Evolutionary conservation across 208 protist species (phyloP).

Genomic region (Leptomonas pyrrhocoris): DNA sequence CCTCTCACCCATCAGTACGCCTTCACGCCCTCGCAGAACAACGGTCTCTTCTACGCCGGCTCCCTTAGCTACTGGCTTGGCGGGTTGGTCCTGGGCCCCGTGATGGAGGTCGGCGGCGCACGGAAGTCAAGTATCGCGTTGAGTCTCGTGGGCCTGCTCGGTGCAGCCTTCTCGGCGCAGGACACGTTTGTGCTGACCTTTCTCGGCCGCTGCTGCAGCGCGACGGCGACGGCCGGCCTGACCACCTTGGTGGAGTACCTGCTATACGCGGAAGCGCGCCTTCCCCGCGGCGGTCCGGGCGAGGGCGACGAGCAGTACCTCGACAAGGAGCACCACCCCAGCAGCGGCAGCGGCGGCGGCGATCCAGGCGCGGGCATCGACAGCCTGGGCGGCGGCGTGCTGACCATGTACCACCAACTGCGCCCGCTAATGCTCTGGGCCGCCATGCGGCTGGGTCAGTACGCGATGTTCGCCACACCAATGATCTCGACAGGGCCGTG

Average conservation of each 20-base stretch:
- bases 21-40: conserved; percentile 15
- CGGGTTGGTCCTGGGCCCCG: conserved; percentile 8
- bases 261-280: conserved; percentile 16
- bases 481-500: conserved; percentile 9
- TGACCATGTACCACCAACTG: conserved; percentile 17
- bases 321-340: background rate
- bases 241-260: conserved; percentile 19
- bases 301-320: background rate
- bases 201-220: conserved; percentile 9
- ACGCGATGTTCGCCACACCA: conserved; percentile 10
- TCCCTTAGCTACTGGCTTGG: conserved; percentile 20
- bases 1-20: conserved; percentile 27
- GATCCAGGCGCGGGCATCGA: background rate
- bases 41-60: conserved; percentile 17
- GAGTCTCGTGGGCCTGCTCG: background rate
- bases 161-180: conserved; percentile 10
- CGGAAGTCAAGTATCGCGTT: conserved; percentile 10
- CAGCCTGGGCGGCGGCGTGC: background rate
- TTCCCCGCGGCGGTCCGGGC: background rate
- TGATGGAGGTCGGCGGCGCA: conserved; percentile 16
- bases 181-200: background rate
- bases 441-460: conserved; percentile 7
- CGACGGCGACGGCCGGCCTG: conserved; percentile 16
- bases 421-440: conserved; percentile 13
- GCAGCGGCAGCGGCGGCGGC: no score